Evolutionary conservation across 2,329 filamentous ascomycete species (phyloP).

Genomic region (Alternaria sp.): DNA sequence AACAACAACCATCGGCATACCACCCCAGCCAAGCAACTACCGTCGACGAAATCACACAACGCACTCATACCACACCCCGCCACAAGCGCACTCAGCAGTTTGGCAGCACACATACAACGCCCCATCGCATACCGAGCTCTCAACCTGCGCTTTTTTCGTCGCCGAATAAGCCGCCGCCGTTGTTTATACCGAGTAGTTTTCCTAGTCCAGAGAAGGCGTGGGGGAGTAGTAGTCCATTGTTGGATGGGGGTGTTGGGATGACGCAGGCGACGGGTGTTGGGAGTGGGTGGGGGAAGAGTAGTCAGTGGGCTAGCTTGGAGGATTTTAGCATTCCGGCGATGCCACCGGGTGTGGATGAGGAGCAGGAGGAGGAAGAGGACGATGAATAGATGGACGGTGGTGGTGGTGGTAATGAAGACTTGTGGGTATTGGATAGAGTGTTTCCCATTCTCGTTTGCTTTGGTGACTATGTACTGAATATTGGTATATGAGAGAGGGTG

Average conservation of each 20-base stretch:
- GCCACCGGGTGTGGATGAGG: slow-evolving; percentile 20
- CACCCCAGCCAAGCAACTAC: slow-evolving; percentile 47
- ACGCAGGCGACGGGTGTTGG: slow-evolving; percentile 15
- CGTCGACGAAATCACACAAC: slow-evolving; percentile 39
- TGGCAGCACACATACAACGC: slow-evolving; percentile 33
- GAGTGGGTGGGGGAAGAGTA: slow-evolving; percentile 10
- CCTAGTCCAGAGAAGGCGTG: slow-evolving; percentile 40
- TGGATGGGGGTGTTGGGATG: slow-evolving; percentile 10
- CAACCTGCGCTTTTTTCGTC: slow-evolving; percentile 24
- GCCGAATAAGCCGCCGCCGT: slow-evolving; percentile 38
- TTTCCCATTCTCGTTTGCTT: not conserved
- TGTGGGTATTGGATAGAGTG: too few relatives aligned
- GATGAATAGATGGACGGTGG: slow-evolving; percentile 10
- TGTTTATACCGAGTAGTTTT: slow-evolving; percentile 48
- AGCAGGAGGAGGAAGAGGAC: not conserved
- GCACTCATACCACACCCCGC: slow-evolving; percentile 19
- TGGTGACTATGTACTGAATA: not conserved
- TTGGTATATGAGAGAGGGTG: too few relatives aligned
- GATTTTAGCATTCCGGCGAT: slow-evolving; percentile 46
- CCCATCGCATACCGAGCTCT: slow-evolving; percentile 31
- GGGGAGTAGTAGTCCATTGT: slow-evolving; percentile 40
- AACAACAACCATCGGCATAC: slow-evolving; percentile 13
- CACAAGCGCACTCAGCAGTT: slow-evolving; percentile 24
- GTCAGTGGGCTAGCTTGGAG: slow-evolving; percentile 37
- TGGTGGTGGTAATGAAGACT: not conserved